These are phyloP conservation scores for Oehlia diaphana DNA, from an alignment of 192 early-diverging fungal species.

Conservation along the genomic window DNA sequence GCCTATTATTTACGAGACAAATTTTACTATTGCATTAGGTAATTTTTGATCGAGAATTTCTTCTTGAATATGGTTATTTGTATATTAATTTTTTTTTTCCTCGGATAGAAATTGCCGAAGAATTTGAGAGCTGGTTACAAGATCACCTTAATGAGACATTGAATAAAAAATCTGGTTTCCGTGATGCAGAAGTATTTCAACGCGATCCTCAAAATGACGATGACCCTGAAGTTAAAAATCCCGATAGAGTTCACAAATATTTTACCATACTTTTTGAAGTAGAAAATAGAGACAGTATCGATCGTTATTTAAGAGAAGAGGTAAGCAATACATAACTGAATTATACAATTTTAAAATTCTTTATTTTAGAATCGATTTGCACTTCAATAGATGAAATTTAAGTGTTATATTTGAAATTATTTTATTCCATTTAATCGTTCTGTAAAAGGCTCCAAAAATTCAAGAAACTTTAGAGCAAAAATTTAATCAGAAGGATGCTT, in stretches of 20 bases:
- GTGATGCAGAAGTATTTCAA: constrained; percentile 20
- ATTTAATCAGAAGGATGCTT: constrained; percentile 25
- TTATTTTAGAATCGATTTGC: background rate
- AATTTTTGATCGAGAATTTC: background rate
- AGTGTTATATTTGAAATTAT: background rate
- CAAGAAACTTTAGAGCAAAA: constrained; percentile 16
- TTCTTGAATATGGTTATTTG: background rate
- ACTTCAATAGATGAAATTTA: background rate
- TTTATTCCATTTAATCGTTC: background rate
- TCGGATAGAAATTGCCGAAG: constrained; percentile 12
- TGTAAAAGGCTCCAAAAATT: constrained; percentile 7
- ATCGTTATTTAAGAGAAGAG: constrained; percentile 14
- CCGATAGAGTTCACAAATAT: constrained; percentile 18
- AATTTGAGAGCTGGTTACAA: constrained; percentile 15
- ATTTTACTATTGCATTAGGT: constrained; percentile 21
- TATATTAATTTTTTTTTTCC: background rate
- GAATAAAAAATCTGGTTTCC: background rate
- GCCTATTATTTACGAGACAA: constrained; percentile 24
- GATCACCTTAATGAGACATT: constrained; percentile 1
- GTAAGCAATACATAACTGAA: background rate
- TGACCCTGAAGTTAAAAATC: background rate
- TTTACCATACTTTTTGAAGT: constrained; percentile 20
- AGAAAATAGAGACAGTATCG: constrained; percentile 16
- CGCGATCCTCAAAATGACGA: constrained; percentile 10
- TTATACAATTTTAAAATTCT: no score